Evolutionary conservation across 768 basidiomycete species (phyloP).

Genomic region (Trametes cinnabarina): DNA sequence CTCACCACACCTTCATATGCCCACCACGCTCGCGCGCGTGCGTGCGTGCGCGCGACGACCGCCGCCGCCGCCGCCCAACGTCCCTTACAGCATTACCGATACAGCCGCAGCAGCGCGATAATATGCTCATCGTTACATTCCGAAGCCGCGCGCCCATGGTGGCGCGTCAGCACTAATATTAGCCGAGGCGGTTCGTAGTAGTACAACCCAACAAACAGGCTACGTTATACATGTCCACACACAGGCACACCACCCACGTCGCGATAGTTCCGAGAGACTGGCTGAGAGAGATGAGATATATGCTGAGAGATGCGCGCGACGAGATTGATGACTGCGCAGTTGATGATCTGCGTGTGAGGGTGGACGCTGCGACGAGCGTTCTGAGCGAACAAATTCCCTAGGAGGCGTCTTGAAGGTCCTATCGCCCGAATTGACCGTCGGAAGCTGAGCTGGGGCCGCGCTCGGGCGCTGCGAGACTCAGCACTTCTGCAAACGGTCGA

Average conservation of each 20-base stretch:
- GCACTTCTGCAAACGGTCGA: background rate
- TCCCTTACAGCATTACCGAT: constrained; percentile 7
- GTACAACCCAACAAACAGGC: constrained; percentile 12
- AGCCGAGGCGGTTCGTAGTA: constrained; percentile 1
- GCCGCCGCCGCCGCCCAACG: background rate
- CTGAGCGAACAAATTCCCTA: background rate
- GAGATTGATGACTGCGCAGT: too few species aligned
- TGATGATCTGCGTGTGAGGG: too few species aligned
- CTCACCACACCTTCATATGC: background rate
- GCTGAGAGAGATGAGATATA: background rate
- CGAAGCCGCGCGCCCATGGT: background rate
- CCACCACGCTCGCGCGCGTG: background rate
- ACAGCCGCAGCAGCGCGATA: constrained; percentile 8
- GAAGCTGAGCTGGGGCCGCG: too few species aligned
- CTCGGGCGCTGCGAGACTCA: too few species aligned
- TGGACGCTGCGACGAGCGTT: too few species aligned
- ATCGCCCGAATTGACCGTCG: background rate
- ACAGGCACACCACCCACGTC: too few species aligned
- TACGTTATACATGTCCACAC: background rate
- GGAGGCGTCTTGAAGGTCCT: background rate
- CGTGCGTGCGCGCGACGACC: background rate
- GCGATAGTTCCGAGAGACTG: too few species aligned
- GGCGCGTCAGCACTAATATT: background rate
- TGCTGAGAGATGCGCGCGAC: too few species aligned
- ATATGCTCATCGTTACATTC: constrained; percentile 16